Evolutionary conservation across 139 green algal species (phyloP).

Genomic region (Ettlia oleoabundans): DNA sequence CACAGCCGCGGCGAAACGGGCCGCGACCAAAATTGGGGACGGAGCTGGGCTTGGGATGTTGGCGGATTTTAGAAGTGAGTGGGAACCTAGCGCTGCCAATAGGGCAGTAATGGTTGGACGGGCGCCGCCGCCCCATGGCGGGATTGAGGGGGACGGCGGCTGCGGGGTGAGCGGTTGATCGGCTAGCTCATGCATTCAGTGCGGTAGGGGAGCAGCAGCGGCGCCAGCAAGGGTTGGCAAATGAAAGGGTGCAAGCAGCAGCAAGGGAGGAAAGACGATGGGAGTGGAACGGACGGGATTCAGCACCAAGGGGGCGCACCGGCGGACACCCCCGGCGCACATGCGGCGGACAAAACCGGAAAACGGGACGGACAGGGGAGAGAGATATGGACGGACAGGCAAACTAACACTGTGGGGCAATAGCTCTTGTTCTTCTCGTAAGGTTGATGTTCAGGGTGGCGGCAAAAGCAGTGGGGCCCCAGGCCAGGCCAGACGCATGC

Average conservation of each 20-base stretch:
- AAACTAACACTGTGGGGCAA: background rate
- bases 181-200: background rate
- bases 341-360: too few species aligned
- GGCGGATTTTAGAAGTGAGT: too few species aligned
- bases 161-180: background rate
- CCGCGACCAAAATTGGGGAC: too few species aligned
- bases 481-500: too few species aligned
- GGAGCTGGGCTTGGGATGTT: too few species aligned
- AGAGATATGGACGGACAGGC: background rate
- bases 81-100: too few species aligned
- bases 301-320: background rate
- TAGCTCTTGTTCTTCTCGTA: background rate
- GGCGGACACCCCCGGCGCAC: background rate
- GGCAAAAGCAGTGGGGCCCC: background rate
- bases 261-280: background rate
- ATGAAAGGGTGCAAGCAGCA: background rate
- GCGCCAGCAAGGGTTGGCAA: background rate
- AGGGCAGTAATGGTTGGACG: too few species aligned
- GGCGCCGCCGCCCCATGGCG: background rate
- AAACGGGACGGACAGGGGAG: too few species aligned
- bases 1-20: too few species aligned
- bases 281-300: background rate
- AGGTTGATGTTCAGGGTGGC: background rate
- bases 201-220: background rate
- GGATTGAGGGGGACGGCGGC: background rate